Base-by-base conservation (phyloP, 768 basidiomycete species). In the Boletellus sp. region DNA sequence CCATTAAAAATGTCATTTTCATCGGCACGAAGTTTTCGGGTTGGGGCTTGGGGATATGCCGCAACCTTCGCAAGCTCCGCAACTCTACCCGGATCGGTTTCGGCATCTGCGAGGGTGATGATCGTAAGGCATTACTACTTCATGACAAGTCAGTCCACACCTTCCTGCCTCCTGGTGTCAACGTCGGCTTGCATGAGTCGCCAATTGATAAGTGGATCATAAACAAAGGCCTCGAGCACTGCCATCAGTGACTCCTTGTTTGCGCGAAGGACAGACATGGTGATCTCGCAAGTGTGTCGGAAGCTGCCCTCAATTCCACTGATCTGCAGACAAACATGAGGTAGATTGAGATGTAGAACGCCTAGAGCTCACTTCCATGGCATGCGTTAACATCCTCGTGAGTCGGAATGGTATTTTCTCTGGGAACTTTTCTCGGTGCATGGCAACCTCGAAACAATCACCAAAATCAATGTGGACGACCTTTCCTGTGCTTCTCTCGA, bases 231-330 rank as follows among this genome's bases (percentile, higher is more conserved):
- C 67, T 99, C 96, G 24, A 99, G 76, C 17, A 99, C 95, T 6
- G 96, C 96, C 90, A 98, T 93, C 51, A 99, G 74, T n/a, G 94
- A 96, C 67, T 99, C 96, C 70, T 94, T 94, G 73, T 99, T 98
- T 51, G 90, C 91, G 26, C 96, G 87, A 48, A 98, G 72, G 6
- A 99, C 96, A 48, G 82, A 79, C 95, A 99, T 98, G n/a, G 92
- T 90, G 51, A 94, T 94, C 63, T 96, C 94, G 76, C 93, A 97
- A 9, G 91, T 94, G 55, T 86, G 87, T 61, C 90, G 80, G 80
- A 94, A 99, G 65, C 91, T 96, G 33, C 96, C 96, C 63, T 97
- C 92, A 53, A 99, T 96, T 20, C 96, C 95, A 70, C 94, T 95
- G 58, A 95, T 93, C 91, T 94, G 60, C 38, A 46, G 22, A n/a